Evolutionary conservation across 139 green algal species (phyloP).

Genomic region (Auxenochlorella pyrenoidosa): DNA sequence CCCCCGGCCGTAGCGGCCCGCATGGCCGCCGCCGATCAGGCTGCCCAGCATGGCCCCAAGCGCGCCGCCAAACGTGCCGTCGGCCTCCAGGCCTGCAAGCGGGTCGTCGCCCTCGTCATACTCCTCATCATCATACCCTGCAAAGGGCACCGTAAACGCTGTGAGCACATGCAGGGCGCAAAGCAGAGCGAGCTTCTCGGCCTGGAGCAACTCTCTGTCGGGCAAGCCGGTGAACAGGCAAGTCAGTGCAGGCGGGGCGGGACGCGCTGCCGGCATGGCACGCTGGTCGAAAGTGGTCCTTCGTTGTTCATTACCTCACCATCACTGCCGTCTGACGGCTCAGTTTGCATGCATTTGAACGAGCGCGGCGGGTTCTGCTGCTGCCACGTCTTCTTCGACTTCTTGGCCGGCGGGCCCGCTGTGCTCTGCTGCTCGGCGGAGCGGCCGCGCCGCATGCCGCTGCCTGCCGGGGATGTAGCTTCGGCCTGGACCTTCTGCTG

Average conservation of each 20-base stretch:
- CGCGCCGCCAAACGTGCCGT: not conserved
- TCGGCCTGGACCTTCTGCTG: not conserved
- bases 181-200: no score
- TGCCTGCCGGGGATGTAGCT: not conserved
- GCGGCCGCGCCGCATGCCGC: not conserved
- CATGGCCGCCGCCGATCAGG: not conserved
- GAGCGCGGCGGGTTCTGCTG: not conserved
- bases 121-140: not conserved
- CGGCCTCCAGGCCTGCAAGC: not conserved
- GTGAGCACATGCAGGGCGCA: no score
- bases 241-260: no score
- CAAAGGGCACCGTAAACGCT: no score
- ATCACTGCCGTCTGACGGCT: not conserved
- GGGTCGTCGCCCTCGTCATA: not conserved
- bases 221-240: no score
- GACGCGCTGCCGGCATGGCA: not conserved
- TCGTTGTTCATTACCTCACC: not conserved
- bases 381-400: not conserved
- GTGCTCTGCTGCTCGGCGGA: not conserved
- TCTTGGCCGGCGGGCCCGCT: not conserved
- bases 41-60: not conserved
- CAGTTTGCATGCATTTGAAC: not conserved
- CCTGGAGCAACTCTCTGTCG: no score
- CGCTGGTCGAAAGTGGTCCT: not conserved
- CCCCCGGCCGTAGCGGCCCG: not conserved